These are phyloP conservation scores for Poa pratensis DNA, from an alignment of 176 grass and related monocot species.

Conservation along the genomic window DNA sequence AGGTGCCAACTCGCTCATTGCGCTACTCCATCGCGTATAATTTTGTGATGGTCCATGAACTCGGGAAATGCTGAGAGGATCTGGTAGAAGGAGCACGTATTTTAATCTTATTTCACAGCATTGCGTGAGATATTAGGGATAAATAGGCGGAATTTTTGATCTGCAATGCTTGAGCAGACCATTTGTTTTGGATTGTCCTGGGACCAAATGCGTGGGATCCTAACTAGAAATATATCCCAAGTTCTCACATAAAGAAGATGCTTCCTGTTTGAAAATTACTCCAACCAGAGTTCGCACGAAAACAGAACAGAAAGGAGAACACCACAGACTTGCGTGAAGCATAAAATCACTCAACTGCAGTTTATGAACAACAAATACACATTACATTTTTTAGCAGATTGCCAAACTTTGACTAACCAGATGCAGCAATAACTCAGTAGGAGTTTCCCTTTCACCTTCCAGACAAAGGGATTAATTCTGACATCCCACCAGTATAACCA, in stretches of 20 bases:
- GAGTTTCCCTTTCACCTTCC: slow-evolving; percentile 10
- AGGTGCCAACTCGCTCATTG: neutral
- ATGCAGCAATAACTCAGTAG: neutral
- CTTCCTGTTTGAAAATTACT: neutral
- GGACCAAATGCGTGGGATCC: neutral
- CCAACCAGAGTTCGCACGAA: neutral
- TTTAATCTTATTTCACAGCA: neutral
- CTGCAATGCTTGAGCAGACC: neutral
- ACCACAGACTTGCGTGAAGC: neutral
- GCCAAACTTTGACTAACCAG: neutral
- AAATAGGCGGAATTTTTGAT: neutral
- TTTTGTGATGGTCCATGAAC: neutral
- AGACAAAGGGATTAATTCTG: neutral
- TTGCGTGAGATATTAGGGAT: neutral
- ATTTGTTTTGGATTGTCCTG: neutral
- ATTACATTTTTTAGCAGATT: neutral
- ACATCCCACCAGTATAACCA: neutral
- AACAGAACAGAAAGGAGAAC: neutral
- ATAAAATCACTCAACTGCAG: neutral
- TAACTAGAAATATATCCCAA: neutral
- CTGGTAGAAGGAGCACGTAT: neutral
- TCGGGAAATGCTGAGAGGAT: neutral
- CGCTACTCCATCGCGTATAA: neutral
- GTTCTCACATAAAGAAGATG: neutral
- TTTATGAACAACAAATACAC: neutral